phyloP scores from a whole-genome alignment of 1,284 basidiomycete genomes.

The Rhizoctonia solani region DNA sequence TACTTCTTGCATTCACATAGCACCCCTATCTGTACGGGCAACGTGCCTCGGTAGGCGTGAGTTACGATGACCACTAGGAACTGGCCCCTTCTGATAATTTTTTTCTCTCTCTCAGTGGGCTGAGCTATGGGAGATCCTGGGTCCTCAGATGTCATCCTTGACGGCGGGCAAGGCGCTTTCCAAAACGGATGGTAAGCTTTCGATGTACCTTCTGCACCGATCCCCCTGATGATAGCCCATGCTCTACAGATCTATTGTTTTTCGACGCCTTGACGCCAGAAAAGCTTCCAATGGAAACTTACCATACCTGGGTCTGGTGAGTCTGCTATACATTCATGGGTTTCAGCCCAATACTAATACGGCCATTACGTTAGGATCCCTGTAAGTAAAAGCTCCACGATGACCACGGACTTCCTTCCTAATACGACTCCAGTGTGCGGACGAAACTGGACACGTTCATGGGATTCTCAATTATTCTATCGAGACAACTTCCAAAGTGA shows the following conservation, averaged over 20 bases:
- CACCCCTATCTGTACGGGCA: constrained; percentile 24
- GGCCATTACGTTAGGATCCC: constrained; percentile 30
- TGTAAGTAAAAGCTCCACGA: neutral
- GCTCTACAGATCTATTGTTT: constrained; percentile 33
- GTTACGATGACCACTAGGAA: neutral
- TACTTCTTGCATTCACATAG: neutral
- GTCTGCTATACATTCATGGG: neutral
- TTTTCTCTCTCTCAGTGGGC: constrained; percentile 5
- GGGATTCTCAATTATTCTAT: constrained; percentile 35
- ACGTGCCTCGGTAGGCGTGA: constrained; percentile 12
- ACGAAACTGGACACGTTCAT: constrained; percentile 33
- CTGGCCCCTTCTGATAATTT: neutral
- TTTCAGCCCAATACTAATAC: neutral
- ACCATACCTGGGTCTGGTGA: constrained; percentile 32
- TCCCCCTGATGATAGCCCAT: neutral
- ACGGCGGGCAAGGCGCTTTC: constrained; percentile 35
- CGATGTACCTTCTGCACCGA: too few relatives aligned
- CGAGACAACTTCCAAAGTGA: constrained; percentile 36
- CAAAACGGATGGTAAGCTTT: constrained; percentile 34
- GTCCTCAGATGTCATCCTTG: constrained; percentile 30
- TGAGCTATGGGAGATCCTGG: constrained; percentile 34
- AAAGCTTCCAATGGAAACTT: constrained; percentile 37
- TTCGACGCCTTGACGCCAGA: constrained; percentile 33
- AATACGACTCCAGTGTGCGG: constrained; percentile 27
- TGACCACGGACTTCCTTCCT: neutral